phyloP scores from a whole-genome alignment of 352 stramenopile species.

The Globisporangium orthogonon region DNA sequence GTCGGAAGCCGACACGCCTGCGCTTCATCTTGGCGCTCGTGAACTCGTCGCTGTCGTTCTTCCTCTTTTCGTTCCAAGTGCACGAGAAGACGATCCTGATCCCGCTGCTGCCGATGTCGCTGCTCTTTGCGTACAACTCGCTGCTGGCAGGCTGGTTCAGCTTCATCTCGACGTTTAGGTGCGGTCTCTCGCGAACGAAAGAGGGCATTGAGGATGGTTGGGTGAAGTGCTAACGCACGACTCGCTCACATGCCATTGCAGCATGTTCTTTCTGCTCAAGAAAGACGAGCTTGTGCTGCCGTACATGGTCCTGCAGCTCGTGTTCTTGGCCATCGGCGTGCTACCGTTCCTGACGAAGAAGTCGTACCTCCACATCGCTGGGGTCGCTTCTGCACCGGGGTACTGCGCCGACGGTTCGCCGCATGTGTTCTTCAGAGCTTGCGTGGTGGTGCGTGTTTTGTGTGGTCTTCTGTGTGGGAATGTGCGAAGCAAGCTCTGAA shows the following conservation, averaged over 20 bases:
- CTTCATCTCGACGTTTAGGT: slow-evolving; percentile 82
- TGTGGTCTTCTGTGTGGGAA: neutral
- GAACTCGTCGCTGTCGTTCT: slow-evolving; percentile 91
- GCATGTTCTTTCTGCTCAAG: slow-evolving; percentile 83
- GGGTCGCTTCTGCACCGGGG: slow-evolving; percentile 22
- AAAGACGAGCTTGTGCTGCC: slow-evolving; percentile 73
- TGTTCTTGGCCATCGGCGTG: slow-evolving; percentile 45
- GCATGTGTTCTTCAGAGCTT: slow-evolving; percentile 28
- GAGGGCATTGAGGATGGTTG: neutral
- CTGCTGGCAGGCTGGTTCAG: slow-evolving; percentile 74
- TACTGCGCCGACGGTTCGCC: slow-evolving; percentile 28
- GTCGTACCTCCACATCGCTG: slow-evolving; percentile 22
- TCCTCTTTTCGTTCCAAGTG: slow-evolving; percentile 97
- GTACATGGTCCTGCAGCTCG: slow-evolving; percentile 56
- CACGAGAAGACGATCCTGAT: slow-evolving; percentile 97
- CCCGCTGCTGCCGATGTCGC: slow-evolving; percentile 86
- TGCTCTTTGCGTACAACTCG: slow-evolving; percentile 64
- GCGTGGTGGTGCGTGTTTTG: slow-evolving; percentile 38
- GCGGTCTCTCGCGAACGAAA: neutral
- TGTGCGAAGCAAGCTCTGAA: neutral
- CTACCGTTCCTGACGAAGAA: slow-evolving; percentile 27
- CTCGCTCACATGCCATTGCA: slow-evolving; percentile 10
- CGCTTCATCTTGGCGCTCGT: slow-evolving; percentile 79
- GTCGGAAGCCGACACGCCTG: slow-evolving; percentile 55
- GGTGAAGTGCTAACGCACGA: neutral